Percentiles rank a stretch among this genome's conserved stretches.
Evolutionary conservation across 805 yeast species (phyloP).

Genomic region (Monosporozyma yasuniensis): DNA sequence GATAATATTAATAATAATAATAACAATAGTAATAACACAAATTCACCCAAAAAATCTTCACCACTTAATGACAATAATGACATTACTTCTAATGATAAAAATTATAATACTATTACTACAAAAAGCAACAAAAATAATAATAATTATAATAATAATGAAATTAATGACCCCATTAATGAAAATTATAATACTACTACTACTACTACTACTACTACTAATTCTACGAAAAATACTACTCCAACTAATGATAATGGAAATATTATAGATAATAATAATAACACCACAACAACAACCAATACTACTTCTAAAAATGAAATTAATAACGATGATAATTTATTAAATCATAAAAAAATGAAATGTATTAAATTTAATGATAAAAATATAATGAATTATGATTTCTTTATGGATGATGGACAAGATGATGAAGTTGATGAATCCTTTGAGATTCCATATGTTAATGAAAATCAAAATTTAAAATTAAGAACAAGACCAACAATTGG

Average conservation of each 20-base stretch:
- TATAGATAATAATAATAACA: slow-evolving; percentile 10
- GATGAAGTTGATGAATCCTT: slow-evolving; percentile 29
- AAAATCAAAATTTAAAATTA: slow-evolving; percentile 32
- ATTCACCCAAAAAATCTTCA: background rate
- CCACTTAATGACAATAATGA: slow-evolving; percentile 1
- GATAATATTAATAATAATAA: background rate
- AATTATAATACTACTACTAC: background rate
- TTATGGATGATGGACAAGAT: slow-evolving; percentile 37
- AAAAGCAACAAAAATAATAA: background rate
- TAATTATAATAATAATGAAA: slow-evolving; percentile 1
- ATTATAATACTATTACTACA: background rate
- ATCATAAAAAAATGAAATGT: background rate
- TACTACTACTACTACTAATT: too few relatives aligned
- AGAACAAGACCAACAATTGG: slow-evolving; percentile 68
- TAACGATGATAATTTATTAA: background rate
- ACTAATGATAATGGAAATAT: slow-evolving; percentile 4
- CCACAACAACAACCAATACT: slow-evolving; percentile 22
- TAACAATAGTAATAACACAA: background rate
- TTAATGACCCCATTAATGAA: background rate
- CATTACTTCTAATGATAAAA: slow-evolving; percentile 1
- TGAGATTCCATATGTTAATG: slow-evolving; percentile 30
- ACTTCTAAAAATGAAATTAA: slow-evolving; percentile 3
- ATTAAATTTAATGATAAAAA: slow-evolving; percentile 22
- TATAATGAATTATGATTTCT: slow-evolving; percentile 13
- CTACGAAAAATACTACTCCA: too few relatives aligned